These are phyloP conservation scores for Podospora pseudopauciseta DNA, from an alignment of 495 filamentous ascomycete genomes.

Conservation along the genomic window DNA sequence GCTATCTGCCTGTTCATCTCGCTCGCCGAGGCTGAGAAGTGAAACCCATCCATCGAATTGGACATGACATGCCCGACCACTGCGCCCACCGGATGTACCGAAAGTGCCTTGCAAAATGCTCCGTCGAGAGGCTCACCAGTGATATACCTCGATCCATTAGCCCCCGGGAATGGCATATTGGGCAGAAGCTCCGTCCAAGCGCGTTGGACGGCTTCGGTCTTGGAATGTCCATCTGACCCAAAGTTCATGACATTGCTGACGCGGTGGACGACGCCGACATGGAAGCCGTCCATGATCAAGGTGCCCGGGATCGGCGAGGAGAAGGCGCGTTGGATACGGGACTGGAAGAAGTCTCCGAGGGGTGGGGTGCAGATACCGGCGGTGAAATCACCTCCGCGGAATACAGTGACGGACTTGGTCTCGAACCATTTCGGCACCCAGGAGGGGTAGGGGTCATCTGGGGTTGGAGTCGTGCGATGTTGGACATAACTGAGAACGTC, in stretches of 20 bases:
- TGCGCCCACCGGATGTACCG: background rate
- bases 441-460: background rate
- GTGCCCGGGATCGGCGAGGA: background rate
- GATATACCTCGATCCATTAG: background rate
- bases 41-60: background rate
- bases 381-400: background rate
- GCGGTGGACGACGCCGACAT: background rate
- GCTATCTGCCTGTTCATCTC: background rate
- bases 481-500: background rate
- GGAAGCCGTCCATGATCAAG: background rate
- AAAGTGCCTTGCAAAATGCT: background rate
- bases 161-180: background rate
- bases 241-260: background rate
- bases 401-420: background rate
- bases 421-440: background rate
- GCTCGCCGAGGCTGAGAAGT: background rate
- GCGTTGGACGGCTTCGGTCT: background rate
- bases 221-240: background rate
- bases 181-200: background rate
- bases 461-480: background rate
- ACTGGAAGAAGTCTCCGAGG: background rate
- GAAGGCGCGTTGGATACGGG: background rate
- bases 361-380: background rate
- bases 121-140: background rate
- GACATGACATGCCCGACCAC: background rate